Evolutionary conservation across 1,284 basidiomycete genomes (phyloP), one percentile per base, ranked within the genome.

Genomic region (Ganoderma multipileum): DNA sequence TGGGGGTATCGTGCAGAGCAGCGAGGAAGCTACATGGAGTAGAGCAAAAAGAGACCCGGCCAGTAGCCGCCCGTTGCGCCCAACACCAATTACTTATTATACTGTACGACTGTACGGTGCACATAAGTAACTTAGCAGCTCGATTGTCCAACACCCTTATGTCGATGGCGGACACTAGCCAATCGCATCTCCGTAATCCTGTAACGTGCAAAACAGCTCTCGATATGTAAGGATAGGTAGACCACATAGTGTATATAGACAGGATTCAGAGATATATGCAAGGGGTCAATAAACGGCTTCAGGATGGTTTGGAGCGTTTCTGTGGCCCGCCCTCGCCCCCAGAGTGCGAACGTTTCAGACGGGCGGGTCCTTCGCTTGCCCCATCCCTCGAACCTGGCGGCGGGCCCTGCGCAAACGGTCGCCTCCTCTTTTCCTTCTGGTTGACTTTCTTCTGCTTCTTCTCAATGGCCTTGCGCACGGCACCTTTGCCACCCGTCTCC

Each of bases 361-460:
- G 71, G 20, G 64, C 58, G 4, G 61, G 61, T 8, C 64, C 66
- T 33, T 41, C 67, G 28, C 28, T 20, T 14, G 55, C 28, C 20
- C 57, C 55, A 63, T 28, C 20, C 52, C 63, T 16, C 39, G 62
- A n/a, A 16, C 23, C 54, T 8, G 71, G 54, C 11, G 73, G 64
- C 58, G 33, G 72, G 1, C 69, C 72, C 62, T 60, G 72, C 14
- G 84, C 80, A 78, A 90, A 91, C 12, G 95, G 95, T 69, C 93
- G 83, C 65, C 86, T 90, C 78, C 89, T 93, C 82, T 96, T 97
- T 84, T 98, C 96, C 81, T 95, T 96, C 79, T 95, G 94, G 39
- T 87, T 87, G 28, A 92, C 83, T 84, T 97, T 97, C 80, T 90
- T 95, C 80, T 94, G 89, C 79, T 91, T 95, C 85, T 94, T 96